These are phyloP conservation scores for Rhododendron molle DNA, from an alignment of 148 eudicot genomes.

Conservation along the genomic window DNA sequence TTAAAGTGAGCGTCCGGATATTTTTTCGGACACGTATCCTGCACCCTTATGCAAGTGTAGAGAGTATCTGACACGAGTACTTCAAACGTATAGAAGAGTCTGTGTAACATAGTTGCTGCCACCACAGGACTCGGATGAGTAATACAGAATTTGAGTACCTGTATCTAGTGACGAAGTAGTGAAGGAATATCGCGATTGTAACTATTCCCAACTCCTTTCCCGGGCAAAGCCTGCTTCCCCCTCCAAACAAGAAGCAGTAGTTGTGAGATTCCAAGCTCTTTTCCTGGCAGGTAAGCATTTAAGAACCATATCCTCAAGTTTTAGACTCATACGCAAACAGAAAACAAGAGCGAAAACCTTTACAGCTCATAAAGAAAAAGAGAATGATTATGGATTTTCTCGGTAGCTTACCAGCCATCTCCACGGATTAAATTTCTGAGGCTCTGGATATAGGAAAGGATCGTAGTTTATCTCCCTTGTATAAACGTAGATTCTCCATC, in stretches of 20 bases:
- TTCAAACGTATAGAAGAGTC: background rate
- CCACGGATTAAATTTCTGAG: conserved; percentile 77
- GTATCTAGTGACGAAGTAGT: conserved; percentile 76
- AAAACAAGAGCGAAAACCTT: background rate
- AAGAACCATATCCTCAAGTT: background rate
- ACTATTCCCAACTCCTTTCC: conserved; percentile 75
- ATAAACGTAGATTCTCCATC: conserved; percentile 88
- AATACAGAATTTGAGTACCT: conserved; percentile 28
- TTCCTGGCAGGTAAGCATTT: conserved; percentile 31
- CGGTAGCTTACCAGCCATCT: conserved; percentile 73
- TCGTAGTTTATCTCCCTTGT: conserved; percentile 81
- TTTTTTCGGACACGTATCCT: background rate
- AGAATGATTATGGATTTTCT: background rate
- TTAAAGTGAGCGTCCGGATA: background rate
- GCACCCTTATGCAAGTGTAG: background rate
- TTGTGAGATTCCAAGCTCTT: conserved; percentile 53
- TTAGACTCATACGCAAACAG: background rate
- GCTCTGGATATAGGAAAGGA: conserved; percentile 65
- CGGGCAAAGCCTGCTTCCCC: conserved; percentile 69
- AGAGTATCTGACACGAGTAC: background rate
- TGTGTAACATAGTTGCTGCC: background rate
- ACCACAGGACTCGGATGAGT: background rate
- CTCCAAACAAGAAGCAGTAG: conserved; percentile 64
- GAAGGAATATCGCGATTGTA: conserved; percentile 63
- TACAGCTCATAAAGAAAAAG: background rate